phyloP scores from a whole-genome alignment of 2,329 filamentous ascomycete species.

The Trichoderma koningii region DNA sequence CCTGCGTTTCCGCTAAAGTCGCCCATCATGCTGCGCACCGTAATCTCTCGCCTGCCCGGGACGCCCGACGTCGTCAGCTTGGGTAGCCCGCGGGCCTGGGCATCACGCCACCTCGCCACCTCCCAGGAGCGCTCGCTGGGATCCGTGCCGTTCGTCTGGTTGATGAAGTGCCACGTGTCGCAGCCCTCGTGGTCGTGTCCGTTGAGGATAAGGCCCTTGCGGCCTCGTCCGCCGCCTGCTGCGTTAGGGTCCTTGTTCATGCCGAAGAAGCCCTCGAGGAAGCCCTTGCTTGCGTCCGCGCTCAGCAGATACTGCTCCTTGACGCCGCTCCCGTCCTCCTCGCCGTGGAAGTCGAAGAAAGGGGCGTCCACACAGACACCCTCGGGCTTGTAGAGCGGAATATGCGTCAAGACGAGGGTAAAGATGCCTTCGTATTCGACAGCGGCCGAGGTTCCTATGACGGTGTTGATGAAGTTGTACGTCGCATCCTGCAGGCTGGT shows the following conservation, averaged over 20 bases:
- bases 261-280: conserved; percentile 84
- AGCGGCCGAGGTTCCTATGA: conserved; percentile 63
- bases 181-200: conserved; percentile 96
- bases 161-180: conserved; percentile 81
- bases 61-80: conserved; percentile 39
- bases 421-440: conserved; percentile 67
- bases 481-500: conserved; percentile 70
- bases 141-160: conserved; percentile 55
- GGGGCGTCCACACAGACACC: conserved; percentile 85
- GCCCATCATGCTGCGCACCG: conserved; percentile 98
- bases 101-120: conserved; percentile 51
- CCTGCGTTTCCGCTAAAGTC: conserved; percentile 91
- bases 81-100: conserved; percentile 45
- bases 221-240: conserved; percentile 63
- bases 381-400: conserved; percentile 80
- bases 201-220: conserved; percentile 79
- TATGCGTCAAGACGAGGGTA: conserved; percentile 86
- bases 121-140: conserved; percentile 53
- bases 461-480: conserved; percentile 72
- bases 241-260: conserved; percentile 65
- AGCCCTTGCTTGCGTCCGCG: conserved; percentile 66
- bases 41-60: conserved; percentile 80
- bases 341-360: conserved; percentile 74
- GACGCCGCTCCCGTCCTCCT: conserved; percentile 68
- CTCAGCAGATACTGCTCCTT: conserved; percentile 92